A percentile compares a stretch with the other conserved stretches of the same genome.
Conservation (phyloP, 345 rosid genomes). For the Gossypium turneri region DNA sequence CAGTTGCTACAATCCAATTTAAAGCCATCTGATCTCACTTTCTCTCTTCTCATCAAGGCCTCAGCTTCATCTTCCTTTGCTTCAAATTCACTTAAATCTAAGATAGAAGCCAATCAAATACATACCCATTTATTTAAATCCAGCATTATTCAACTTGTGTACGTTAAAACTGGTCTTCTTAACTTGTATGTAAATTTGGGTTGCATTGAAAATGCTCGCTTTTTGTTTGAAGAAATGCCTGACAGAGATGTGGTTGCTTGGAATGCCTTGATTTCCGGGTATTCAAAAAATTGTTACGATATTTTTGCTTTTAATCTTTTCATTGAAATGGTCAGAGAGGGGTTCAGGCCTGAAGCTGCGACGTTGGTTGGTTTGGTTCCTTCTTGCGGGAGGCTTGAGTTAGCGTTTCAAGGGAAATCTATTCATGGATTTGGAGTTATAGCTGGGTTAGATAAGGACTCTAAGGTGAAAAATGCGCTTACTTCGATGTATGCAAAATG, state of each 20-base stretch:
- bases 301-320: conserved; percentile 42
- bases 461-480: conserved; percentile 51
- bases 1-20: conserved; percentile 41
- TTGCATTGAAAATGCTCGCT: conserved; percentile 31
- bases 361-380: conserved; percentile 66
- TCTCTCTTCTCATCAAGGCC: conserved; percentile 51
- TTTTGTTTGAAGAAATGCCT: conserved; percentile 61
- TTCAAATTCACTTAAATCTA: conserved; percentile 15
- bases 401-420: conserved; percentile 53
- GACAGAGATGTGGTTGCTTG: conserved; percentile 65
- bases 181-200: conserved; percentile 42
- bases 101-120: conserved; percentile 34
- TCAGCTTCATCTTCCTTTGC: conserved; percentile 19
- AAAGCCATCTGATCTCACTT: conserved; percentile 51
- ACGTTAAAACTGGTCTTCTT: conserved; percentile 57
- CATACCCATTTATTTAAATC: conserved; percentile 55
- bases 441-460: conserved; percentile 50
- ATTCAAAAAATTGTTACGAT: conserved; percentile 52
- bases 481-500: conserved; percentile 64
- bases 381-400: conserved; percentile 47
- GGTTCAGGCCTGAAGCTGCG: conserved; percentile 42
- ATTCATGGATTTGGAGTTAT: conserved; percentile 55
- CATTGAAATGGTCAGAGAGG: conserved; percentile 53
- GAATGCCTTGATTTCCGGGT: conserved; percentile 80
- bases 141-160: conserved; percentile 45